A percentile compares a stretch with the other conserved stretches of the same genome.
Conservation (phyloP, 306 rosid species). For the Cucumis melo region DNA sequence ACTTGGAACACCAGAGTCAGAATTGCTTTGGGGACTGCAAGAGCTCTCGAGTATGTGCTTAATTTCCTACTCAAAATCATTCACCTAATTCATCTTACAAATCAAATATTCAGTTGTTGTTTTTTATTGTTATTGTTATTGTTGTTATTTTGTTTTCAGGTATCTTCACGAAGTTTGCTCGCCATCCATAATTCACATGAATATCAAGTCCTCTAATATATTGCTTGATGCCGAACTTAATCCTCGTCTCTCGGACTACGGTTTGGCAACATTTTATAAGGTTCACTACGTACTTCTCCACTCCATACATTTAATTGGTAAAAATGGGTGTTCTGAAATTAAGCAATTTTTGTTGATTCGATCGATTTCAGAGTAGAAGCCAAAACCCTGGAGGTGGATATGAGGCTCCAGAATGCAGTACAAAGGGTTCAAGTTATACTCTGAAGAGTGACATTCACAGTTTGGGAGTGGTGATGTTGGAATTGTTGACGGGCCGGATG, state of each 20-base stretch:
- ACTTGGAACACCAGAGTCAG: constrained; percentile 94
- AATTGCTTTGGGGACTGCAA: constrained; percentile 78
- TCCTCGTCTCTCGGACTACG: constrained; percentile 70
- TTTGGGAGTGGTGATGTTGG: constrained; percentile 87
- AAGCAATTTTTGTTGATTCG: not conserved
- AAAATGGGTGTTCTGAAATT: not conserved
- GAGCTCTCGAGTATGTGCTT: constrained; percentile 66
- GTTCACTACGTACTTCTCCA: constrained; percentile 14
- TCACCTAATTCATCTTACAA: no score
- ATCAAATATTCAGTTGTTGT: no score
- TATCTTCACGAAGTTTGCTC: constrained; percentile 70
- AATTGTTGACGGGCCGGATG: constrained; percentile 72
- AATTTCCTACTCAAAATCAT: no score
- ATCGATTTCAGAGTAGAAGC: constrained; percentile 36
- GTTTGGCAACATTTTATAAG: constrained; percentile 73
- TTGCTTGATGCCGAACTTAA: constrained; percentile 65
- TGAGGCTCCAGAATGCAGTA: constrained; percentile 74
- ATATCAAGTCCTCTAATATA: constrained; percentile 74
- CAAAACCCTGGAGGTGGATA: constrained; percentile 67
- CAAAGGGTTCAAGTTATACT: constrained; percentile 36
- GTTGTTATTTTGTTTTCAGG: constrained; percentile 20
- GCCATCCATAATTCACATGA: constrained; percentile 68
- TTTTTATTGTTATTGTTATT: no score
- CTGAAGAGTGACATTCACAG: constrained; percentile 72
- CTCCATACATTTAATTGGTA: not conserved